These are phyloP conservation scores for Salix brachista DNA, from an alignment of 345 rosid genomes.

Conservation along the genomic window DNA sequence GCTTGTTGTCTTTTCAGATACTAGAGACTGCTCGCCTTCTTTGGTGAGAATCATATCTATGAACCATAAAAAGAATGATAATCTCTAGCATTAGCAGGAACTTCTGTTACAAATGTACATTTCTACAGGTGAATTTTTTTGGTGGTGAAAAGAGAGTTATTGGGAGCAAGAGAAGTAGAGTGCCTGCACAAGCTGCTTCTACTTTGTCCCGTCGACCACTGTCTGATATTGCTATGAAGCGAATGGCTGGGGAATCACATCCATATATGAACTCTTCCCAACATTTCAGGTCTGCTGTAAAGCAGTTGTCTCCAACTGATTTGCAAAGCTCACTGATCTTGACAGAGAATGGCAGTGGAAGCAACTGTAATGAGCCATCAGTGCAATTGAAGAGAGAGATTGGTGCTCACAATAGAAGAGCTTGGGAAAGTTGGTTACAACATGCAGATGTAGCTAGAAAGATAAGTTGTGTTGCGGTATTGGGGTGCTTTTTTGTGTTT, in stretches of 20 bases:
- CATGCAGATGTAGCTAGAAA: slow-evolving; percentile 39
- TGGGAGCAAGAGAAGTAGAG: slow-evolving; percentile 44
- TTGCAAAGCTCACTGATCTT: slow-evolving; percentile 43
- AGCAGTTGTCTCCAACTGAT: slow-evolving; percentile 65
- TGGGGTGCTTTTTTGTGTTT: slow-evolving; percentile 53
- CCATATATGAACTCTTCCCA: slow-evolving; percentile 44
- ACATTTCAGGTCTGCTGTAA: slow-evolving; percentile 66
- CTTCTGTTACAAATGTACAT: slow-evolving; percentile 13
- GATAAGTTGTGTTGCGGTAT: slow-evolving; percentile 42
- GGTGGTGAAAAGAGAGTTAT: slow-evolving; percentile 50
- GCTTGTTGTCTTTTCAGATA: slow-evolving; percentile 75
- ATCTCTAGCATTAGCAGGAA: background rate
- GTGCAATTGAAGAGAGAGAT: slow-evolving; percentile 59
- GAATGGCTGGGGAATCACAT: slow-evolving; percentile 43
- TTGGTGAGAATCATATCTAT: slow-evolving; percentile 51
- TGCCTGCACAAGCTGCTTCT: slow-evolving; percentile 28
- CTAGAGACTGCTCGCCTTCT: slow-evolving; percentile 74
- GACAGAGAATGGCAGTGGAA: slow-evolving; percentile 43
- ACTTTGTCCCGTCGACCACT: slow-evolving; percentile 50
- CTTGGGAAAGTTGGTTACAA: slow-evolving; percentile 55
- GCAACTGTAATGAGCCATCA: slow-evolving; percentile 41
- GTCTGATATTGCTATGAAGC: slow-evolving; percentile 40
- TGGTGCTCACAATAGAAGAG: slow-evolving; percentile 40
- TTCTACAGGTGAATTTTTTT: slow-evolving; percentile 61
- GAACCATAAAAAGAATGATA: background rate